Evolutionary conservation across 768 basidiomycete species (phyloP), one percentile per base, ranked within the genome.

Genomic region (Mycena belliarum): DNA sequence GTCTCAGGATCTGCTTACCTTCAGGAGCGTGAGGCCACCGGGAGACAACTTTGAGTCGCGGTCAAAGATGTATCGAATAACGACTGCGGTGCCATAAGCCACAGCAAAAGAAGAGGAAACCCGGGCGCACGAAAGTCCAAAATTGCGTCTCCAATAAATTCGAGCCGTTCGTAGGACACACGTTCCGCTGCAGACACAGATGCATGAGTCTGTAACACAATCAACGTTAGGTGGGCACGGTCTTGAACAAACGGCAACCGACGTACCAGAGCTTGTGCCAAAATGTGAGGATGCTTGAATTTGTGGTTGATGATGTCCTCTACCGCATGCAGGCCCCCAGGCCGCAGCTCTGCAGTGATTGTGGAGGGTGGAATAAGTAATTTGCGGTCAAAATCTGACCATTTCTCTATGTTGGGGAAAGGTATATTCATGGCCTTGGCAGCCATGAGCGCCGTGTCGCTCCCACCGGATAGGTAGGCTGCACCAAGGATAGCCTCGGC

Each of bases 71-170:
- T 91, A 79, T 21, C 81, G 82, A 28, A 91, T 82, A 21, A 89
- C 85, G 76, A 92, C 92, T 93, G 63, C 14, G 48, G 40, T 45
- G 52, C 49, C 37, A 64, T 28, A 57, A 51, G 60, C 20, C 42
- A 43, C 49, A 43, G 59, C 44, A 49, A 40, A 44, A 26, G 54
- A 28, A 37, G 46, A 50, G 38, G 26, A 44, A 40, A 26, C 23
- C 28, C 21, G n/a, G 14, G 75, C 89, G 52, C 66, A 93, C 92
- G 71, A 56, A 91, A 89, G 70, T 94, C 93, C 24, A 95, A 79
- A 49, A 95, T 82, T 1, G 89, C 90, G 72, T 95, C 93, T 14
- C 93, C 93, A 38, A 93, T 76, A 68, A 93, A 95, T 69, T 93
- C 91, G 33, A 94, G 78, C 55, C 89, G 78, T 65, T 92, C 89